Evolutionary conservation across 2,329 filamentous ascomycete genomes (phyloP).

Genomic region (Dendrostoma leiphaemia): DNA sequence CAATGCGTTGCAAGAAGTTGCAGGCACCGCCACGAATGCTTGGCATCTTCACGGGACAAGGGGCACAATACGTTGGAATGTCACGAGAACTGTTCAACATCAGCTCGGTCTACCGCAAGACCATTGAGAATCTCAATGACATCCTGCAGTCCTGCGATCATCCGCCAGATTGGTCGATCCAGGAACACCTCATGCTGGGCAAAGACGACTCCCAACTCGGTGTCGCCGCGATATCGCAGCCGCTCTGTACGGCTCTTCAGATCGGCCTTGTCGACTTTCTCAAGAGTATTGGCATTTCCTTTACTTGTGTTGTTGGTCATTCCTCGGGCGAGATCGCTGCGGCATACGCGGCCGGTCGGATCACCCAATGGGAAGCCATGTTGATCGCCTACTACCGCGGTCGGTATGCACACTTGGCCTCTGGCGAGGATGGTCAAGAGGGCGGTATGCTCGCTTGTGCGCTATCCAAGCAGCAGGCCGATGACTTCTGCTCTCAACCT

Average conservation of each 20-base stretch:
- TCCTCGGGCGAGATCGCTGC: slow-evolving; percentile 44
- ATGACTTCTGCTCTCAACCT: slow-evolving; percentile 22
- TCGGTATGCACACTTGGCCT: slow-evolving; percentile 26
- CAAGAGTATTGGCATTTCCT: slow-evolving; percentile 24
- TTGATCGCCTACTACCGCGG: slow-evolving; percentile 41
- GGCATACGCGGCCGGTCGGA: slow-evolving; percentile 37
- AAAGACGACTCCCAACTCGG: slow-evolving; percentile 28
- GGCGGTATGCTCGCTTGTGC: slow-evolving; percentile 37
- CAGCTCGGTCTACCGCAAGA: slow-evolving; percentile 30
- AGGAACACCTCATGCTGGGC: slow-evolving; percentile 32
- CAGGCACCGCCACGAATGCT: slow-evolving; percentile 24
- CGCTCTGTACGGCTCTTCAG: slow-evolving; percentile 53
- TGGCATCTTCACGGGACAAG: slow-evolving; percentile 43
- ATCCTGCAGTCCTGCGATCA: slow-evolving; percentile 25
- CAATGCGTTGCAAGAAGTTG: slow-evolving; percentile 21
- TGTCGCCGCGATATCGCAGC: slow-evolving; percentile 44
- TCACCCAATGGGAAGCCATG: slow-evolving; percentile 36
- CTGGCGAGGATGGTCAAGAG: slow-evolving; percentile 18
- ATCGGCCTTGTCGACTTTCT: slow-evolving; percentile 37
- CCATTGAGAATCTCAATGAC: slow-evolving; percentile 32
- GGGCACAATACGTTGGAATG: slow-evolving; percentile 44
- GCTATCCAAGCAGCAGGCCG: slow-evolving; percentile 27
- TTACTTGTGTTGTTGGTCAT: slow-evolving; percentile 36
- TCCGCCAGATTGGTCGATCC: slow-evolving; percentile 30
- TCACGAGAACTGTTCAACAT: slow-evolving; percentile 30